A percentile compares a stretch with the other conserved stretches of the same genome.
Evolutionary conservation across 2,329 filamentous ascomycete genomes (phyloP).

Genomic region (Pseudogymnoascus sp.): DNA sequence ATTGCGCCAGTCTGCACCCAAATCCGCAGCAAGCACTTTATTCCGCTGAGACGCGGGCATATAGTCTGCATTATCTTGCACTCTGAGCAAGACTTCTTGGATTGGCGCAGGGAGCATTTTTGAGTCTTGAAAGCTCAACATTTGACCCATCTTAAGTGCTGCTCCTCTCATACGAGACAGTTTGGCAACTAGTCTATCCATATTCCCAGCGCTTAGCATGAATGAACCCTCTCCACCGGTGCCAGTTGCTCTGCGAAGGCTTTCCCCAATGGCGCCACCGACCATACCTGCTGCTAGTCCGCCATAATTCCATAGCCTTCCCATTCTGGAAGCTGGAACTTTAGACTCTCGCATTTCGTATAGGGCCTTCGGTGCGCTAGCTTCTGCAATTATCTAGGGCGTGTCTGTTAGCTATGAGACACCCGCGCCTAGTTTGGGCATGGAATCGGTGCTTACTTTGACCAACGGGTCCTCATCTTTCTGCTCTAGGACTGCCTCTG

Average conservation of each 20-base stretch:
- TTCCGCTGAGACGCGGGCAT: conserved; percentile 94
- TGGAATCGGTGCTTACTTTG: neutral
- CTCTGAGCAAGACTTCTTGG: conserved; percentile 81
- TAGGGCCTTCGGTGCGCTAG: conserved; percentile 23
- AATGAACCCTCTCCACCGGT: conserved; percentile 63
- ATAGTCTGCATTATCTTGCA: conserved; percentile 94
- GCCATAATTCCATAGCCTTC: conserved; percentile 89
- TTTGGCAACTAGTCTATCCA: conserved; percentile 87
- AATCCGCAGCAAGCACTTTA: conserved; percentile 67
- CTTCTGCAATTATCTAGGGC: conserved; percentile 17
- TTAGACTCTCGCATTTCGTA: conserved; percentile 80
- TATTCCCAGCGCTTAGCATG: conserved; percentile 80
- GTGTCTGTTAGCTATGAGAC: conserved; percentile 32
- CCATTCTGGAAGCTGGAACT: conserved; percentile 79
- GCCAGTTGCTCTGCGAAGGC: conserved; percentile 70
- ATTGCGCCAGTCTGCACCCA: conserved; percentile 77
- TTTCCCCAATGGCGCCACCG: conserved; percentile 80
- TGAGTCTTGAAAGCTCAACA: conserved; percentile 96
- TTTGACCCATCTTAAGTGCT: conserved; percentile 92
- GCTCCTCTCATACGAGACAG: conserved; percentile 94
- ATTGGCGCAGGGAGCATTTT: conserved; percentile 88
- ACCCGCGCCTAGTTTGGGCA: neutral
- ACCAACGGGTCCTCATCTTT: neutral
- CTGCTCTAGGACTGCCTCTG: neutral
- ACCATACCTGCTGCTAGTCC: conserved; percentile 93